Evolutionary conservation across 352 stramenopile genomes (phyloP).

Genomic region (Phytophthora pinifolia): DNA sequence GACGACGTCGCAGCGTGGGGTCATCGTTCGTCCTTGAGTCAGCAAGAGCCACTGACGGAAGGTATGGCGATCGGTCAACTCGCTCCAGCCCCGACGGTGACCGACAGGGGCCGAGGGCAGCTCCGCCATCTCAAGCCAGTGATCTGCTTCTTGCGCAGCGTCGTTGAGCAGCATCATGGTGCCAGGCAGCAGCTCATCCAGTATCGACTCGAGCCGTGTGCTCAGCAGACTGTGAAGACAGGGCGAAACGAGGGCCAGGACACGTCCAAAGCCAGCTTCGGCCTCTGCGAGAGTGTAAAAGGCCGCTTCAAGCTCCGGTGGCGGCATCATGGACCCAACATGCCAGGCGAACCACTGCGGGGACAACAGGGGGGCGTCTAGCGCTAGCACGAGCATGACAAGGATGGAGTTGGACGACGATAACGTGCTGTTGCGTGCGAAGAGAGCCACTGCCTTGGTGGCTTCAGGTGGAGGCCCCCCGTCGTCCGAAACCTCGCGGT

Average conservation of each 20-base stretch:
- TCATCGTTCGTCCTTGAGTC: conserved; percentile 13
- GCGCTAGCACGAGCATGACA: conserved; percentile 54
- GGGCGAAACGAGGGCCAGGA: conserved; percentile 29
- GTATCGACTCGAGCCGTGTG: conserved; percentile 41
- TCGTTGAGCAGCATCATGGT: conserved; percentile 59
- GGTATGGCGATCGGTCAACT: conserved; percentile 37
- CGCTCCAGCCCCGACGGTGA: conserved; percentile 51
- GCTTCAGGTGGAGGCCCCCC: conserved; percentile 23
- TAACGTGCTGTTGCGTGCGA: conserved; percentile 44
- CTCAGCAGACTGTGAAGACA: conserved; percentile 32
- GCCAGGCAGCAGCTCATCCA: conserved; percentile 51
- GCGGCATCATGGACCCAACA: conserved; percentile 51
- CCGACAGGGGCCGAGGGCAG: conserved; percentile 37
- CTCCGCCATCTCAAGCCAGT: conserved; percentile 25
- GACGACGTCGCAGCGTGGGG: conserved; percentile 47
- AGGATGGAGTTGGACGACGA: conserved; percentile 68
- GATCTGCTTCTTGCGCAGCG: conserved; percentile 37
- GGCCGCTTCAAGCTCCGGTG: conserved; percentile 24
- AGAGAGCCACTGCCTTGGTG: conserved; percentile 58
- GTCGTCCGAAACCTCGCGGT: conserved; percentile 23
- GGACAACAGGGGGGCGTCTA: conserved; percentile 60
- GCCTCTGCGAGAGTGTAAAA: conserved; percentile 13
- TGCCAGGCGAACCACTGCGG: conserved; percentile 72
- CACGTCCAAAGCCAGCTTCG: conserved; percentile 9
- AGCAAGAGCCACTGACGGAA: conserved; percentile 55